These are phyloP conservation scores for Nicotiana benthamiana DNA, from an alignment of 257 asterid species.

Conservation along the genomic window DNA sequence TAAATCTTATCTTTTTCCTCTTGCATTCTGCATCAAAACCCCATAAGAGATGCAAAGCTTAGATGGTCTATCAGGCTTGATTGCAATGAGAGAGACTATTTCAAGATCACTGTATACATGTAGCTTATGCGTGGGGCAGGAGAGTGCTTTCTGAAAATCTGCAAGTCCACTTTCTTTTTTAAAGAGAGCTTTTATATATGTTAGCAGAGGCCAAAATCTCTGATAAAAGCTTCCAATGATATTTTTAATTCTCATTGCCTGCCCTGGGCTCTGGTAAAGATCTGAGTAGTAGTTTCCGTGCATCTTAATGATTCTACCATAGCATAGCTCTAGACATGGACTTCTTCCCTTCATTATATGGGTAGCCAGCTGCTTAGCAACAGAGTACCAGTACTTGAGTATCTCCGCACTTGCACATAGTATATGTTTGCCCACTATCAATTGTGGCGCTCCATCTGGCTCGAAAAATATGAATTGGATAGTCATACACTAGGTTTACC, in stretches of 20 bases:
- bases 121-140: neutral
- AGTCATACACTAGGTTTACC: neutral
- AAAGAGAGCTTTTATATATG: neutral
- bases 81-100: too few species aligned
- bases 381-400: neutral
- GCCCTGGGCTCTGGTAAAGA: neutral
- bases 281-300: neutral
- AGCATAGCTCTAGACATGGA: neutral
- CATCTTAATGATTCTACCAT: neutral
- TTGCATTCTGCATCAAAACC: neutral
- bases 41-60: neutral
- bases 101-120: neutral
- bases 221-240: neutral
- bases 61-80: too few species aligned
- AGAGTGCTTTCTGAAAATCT: neutral
- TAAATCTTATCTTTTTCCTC: neutral
- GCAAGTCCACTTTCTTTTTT: neutral
- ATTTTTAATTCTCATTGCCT: neutral
- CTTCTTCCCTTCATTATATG: neutral
- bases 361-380: neutral
- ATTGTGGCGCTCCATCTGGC: neutral
- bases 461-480: neutral
- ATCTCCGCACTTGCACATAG: neutral
- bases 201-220: neutral
- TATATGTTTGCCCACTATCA: neutral